Conservation (phyloP, 352 stramenopile genomes). For the Phytophthora tentaculata region DNA sequence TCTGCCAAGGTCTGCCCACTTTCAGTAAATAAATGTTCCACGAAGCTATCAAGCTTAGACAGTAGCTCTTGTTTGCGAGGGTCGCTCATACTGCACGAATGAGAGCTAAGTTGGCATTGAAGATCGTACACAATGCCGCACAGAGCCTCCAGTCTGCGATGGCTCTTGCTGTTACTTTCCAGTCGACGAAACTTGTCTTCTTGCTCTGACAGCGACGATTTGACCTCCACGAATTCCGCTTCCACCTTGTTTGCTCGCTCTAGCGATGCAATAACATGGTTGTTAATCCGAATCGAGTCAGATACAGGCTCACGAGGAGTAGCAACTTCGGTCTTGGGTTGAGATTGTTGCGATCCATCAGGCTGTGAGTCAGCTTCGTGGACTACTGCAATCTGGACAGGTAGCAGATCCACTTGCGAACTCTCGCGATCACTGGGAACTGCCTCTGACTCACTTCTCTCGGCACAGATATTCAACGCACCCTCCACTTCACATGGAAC, state of each 20-base stretch:
- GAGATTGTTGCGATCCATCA: background rate
- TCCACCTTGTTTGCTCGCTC: constrained; percentile 32
- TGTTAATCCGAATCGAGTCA: constrained; percentile 40
- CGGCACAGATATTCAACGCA: background rate
- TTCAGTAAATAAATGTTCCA: constrained; percentile 19
- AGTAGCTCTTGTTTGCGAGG: constrained; percentile 37
- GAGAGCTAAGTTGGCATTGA: constrained; percentile 43
- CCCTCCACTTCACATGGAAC: background rate
- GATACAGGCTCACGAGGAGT: constrained; percentile 8
- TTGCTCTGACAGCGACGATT: constrained; percentile 33
- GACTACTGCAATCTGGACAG: background rate
- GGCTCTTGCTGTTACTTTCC: constrained; percentile 26
- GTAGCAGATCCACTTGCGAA: background rate
- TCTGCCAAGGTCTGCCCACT: constrained; percentile 28
- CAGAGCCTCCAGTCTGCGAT: constrained; percentile 32
- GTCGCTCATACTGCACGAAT: constrained; percentile 22
- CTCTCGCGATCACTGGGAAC: background rate
- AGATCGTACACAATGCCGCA: constrained; percentile 40
- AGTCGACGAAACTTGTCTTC: constrained; percentile 32
- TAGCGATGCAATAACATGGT: constrained; percentile 42
- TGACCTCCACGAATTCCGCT: constrained; percentile 21
- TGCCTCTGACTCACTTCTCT: constrained; percentile 7
- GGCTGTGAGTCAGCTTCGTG: background rate
- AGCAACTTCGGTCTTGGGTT: background rate
- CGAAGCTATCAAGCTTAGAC: constrained; percentile 34